Base-by-base conservation (phyloP, 176 grass and related monocot species). In the Puccinellia tenuiflora region DNA sequence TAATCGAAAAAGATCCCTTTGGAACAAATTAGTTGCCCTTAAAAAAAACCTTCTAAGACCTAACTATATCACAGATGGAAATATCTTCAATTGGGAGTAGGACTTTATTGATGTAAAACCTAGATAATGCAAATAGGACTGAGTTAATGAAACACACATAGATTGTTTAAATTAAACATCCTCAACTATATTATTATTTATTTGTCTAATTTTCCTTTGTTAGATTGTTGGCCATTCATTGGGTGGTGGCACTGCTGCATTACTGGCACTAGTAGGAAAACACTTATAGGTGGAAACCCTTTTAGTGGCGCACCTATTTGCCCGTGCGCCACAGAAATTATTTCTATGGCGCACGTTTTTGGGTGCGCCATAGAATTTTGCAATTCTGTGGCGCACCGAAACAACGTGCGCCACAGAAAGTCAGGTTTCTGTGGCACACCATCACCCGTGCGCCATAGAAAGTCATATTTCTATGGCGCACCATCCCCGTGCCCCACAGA, bases 151-250 rank as follows among this genome's bases (percentile, higher is more conserved):
- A 74, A 74, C 26, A 74, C 25, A 9, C 45, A 31, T 33, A 10
- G 16, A 74, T 74, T 71, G 16, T 71, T 30, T 46, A 16, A 69
- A 43, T 57, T 31, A 78, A 68, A 28, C 21, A 38, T 76, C 37
- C 37, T 73, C 29, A 17, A 37, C 50, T 40, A 12, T 69, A 50
- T 88, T 56, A 5, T 77, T 59, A 47, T 64, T 73, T 59, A 50
- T 80, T 14, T 57, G 46, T 10, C 70, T 73, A 48, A 37, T 46
- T 80, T 84, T 74, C 2, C 77, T 82, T 13, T 87, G 30, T 81
- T 88, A 99, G 96, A 92, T 99, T 93, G 92, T 96, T 66, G 96
- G 96, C 9, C 96, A 99, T 80, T 99, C 96, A 68, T 85, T 99
- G 62, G 96, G 96, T 81, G 96, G 96, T 88, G 96, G 96, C 75